Evolutionary conservation across 352 stramenopile genomes (phyloP).

Genomic region (Globisporangium lucens): DNA sequence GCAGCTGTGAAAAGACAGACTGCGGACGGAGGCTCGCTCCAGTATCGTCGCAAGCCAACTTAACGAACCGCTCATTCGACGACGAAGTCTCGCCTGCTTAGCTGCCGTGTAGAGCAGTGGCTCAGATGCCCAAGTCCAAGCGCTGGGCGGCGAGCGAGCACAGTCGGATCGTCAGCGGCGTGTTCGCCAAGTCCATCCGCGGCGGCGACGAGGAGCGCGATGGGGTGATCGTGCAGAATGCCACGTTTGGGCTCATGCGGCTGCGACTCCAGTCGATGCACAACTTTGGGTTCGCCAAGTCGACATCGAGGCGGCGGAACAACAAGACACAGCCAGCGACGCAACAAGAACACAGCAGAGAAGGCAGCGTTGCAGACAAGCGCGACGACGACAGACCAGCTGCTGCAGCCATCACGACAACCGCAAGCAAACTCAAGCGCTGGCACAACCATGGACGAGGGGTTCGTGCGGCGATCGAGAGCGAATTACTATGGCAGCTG

Average conservation of each 20-base stretch:
- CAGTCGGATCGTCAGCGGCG: constrained; percentile 18
- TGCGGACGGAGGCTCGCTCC: neutral
- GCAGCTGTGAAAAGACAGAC: neutral
- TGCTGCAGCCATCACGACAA: too few relatives aligned
- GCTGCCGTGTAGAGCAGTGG: neutral
- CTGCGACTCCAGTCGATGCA: constrained; percentile 14
- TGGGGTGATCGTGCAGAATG: constrained; percentile 16
- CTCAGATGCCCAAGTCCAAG: constrained; percentile 16
- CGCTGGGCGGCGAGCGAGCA: constrained; percentile 19
- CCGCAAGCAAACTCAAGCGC: neutral
- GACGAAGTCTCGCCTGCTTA: neutral
- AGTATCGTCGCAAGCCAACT: neutral
- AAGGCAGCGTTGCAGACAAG: neutral
- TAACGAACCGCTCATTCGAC: neutral
- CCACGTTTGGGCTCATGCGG: constrained; percentile 14
- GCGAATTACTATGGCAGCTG: neutral
- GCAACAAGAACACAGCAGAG: neutral
- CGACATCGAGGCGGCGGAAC: constrained; percentile 1
- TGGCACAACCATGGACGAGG: neutral
- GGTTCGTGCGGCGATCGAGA: neutral
- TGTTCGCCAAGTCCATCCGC: constrained; percentile 19
- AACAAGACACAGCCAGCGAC: neutral
- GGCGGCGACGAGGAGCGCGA: constrained; percentile 18
- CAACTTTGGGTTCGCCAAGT: constrained; percentile 9
- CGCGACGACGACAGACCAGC: neutral